Evolutionary conservation across 2,329 filamentous ascomycete species (phyloP).

Genomic region (Trichocomaceae sp.): DNA sequence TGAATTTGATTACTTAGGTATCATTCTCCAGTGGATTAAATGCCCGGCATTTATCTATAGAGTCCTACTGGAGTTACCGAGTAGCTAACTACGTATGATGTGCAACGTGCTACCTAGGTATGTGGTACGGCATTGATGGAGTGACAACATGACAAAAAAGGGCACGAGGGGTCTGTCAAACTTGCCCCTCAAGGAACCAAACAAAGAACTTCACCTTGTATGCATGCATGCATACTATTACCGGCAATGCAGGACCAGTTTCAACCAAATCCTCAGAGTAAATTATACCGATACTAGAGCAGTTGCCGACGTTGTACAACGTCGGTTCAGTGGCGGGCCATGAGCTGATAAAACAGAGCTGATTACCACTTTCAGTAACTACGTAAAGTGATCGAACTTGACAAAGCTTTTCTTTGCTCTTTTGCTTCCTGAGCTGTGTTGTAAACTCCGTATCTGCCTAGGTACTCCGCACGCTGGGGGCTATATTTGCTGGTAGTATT

Average conservation of each 20-base stretch:
- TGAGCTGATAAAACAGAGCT: no score
- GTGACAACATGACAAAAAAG: neutral
- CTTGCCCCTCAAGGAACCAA: neutral
- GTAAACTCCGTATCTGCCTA: neutral
- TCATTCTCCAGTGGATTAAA: no score
- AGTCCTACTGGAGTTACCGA: no score
- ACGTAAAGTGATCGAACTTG: neutral
- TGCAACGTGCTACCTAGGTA: neutral
- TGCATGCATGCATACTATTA: no score
- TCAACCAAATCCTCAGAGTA: neutral
- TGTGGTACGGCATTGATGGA: no score
- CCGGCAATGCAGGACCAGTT: neutral
- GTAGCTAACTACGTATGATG: no score
- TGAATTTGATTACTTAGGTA: neutral
- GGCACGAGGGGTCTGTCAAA: neutral
- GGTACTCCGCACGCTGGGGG: neutral
- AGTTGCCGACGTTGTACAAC: neutral
- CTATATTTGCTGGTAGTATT: neutral
- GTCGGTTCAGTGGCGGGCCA: no score
- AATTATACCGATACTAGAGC: neutral
- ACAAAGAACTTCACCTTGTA: neutral
- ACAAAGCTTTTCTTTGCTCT: neutral
- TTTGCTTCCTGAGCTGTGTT: neutral
- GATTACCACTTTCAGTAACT: no score
- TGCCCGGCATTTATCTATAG: no score